Conservation (phyloP, 192 early-diverging fungal genomes). For the Chytriomyces sp. region DNA sequence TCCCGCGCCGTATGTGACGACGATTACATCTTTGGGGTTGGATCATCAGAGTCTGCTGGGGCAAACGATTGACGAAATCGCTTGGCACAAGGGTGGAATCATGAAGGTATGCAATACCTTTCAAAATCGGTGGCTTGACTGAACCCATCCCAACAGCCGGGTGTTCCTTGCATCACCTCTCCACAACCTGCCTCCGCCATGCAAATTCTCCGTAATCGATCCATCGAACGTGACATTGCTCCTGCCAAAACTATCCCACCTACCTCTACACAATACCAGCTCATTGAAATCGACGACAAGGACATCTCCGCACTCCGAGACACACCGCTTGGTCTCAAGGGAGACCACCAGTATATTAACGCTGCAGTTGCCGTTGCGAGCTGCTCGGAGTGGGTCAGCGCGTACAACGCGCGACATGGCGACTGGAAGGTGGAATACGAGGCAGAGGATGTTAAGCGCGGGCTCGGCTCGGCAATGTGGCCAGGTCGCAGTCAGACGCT, state of each 20-base stretch:
- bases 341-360: conserved; percentile 83
- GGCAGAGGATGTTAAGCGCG: conserved; percentile 58
- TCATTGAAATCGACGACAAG: not conserved
- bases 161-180: conserved; percentile 72
- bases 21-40: conserved; percentile 74
- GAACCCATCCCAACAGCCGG: conserved; percentile 31
- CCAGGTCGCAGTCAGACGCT: conserved; percentile 88
- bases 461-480: conserved; percentile 72
- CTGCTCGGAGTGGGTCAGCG: conserved; percentile 68
- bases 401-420: conserved; percentile 11
- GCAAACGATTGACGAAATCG: conserved; percentile 71
- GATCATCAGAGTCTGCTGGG: conserved; percentile 78
- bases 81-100: conserved; percentile 80
- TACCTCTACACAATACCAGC: not conserved
- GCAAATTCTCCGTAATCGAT: conserved; percentile 66
- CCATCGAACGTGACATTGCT: conserved; percentile 64
- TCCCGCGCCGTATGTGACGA: conserved; percentile 51
- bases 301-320: conserved; percentile 27
- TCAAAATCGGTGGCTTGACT: no score
- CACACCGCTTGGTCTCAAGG: conserved; percentile 68
- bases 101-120: conserved; percentile 56
- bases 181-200: conserved; percentile 72
- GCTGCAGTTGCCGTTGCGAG: conserved; percentile 77
- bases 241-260: not conserved
- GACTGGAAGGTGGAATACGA: conserved; percentile 25